phyloP scores from a whole-genome alignment of 371 early-diverging fungal genomes.

The Circinella umbellata region DNA sequence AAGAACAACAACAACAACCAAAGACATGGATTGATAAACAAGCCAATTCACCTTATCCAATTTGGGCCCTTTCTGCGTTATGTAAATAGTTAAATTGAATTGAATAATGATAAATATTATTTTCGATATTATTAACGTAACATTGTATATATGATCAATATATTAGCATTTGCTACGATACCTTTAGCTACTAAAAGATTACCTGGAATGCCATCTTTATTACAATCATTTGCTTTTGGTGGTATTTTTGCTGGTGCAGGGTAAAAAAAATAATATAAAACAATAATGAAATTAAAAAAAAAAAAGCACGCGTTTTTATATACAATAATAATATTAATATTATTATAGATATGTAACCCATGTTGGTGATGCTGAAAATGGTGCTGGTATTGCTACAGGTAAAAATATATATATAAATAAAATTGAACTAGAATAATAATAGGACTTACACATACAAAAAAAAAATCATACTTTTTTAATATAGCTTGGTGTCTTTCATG shows the following conservation, averaged over 20 bases:
- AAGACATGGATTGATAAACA: constrained; percentile 43
- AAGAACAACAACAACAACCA: not conserved
- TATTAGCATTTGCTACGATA: constrained; percentile 38
- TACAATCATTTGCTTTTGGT: constrained; percentile 46
- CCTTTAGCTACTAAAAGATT: constrained; percentile 38
- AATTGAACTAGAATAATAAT: too few relatives aligned
- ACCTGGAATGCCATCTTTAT: constrained; percentile 48
- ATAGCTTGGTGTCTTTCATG: constrained; percentile 58
- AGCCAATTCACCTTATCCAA: constrained; percentile 43
- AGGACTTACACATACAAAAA: too few relatives aligned
- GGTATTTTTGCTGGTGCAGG: constrained; percentile 54
- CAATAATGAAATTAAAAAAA: not conserved
- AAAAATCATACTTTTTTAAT: too few relatives aligned
- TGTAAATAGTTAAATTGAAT: constrained; percentile 27
- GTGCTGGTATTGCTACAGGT: constrained; percentile 60
- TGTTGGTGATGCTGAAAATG: constrained; percentile 53
- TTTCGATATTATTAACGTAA: too few relatives aligned
- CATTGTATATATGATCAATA: too few relatives aligned
- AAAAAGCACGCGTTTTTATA: not conserved
- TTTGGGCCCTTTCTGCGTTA: constrained; percentile 48
- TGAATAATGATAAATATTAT: not conserved
- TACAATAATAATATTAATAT: not conserved
- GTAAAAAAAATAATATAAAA: constrained; percentile 17
- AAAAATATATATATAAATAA: constrained; percentile 9
- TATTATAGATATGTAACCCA: constrained; percentile 41